Base-by-base conservation (phyloP, 345 rosid genomes). In the Triadica sebifera region DNA sequence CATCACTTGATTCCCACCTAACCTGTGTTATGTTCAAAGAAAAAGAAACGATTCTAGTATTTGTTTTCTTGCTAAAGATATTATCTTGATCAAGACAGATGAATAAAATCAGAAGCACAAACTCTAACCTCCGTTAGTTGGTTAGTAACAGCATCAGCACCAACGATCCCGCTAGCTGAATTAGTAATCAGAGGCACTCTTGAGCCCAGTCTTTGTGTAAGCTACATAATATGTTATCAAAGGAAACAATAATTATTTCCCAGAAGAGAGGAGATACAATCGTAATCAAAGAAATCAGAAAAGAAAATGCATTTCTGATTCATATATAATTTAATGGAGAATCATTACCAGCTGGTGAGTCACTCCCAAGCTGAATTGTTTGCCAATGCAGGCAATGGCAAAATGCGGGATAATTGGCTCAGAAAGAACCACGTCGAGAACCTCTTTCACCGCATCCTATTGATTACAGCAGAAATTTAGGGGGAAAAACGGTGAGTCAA, bases 341-440 rank as follows among this genome's bases (percentile, higher is more conserved):
- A n/a, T n/a, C n/a, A 25, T n/a, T 79, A 82, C 82, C 12, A 75
- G 60, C 9, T 45, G 69, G 46, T 75, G 80, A 62, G 82, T 73
- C 45, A 61, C 60, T 41, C 74, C 75, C 87, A 83, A 85, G 76
- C 71, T 45, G 71, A 73, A 73, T 8, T 58, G 65, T 65, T 63
- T 49, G 41, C 86, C 80, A 63, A 86, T 75, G 43, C 78, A 81
- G 22, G 88, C 89, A 13, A 86, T 80, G 4, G 79, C 89, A 67
- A 91, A 91, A 70, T 88, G 82, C 8, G 94, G 93, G 49, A 86
- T 79, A 56, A 91, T 87, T 0, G 97, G 94, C 76, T 85, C 73
- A 2, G 88, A 81, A 12, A 91, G 83, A 69, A 84, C 91, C 81
- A 89, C 84, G 13, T 87, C 92, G 60, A 88, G 62, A 52, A 87